Conservation (phyloP, 2,329 filamentous ascomycete genomes). For the Dactylellina parvicollis region DNA sequence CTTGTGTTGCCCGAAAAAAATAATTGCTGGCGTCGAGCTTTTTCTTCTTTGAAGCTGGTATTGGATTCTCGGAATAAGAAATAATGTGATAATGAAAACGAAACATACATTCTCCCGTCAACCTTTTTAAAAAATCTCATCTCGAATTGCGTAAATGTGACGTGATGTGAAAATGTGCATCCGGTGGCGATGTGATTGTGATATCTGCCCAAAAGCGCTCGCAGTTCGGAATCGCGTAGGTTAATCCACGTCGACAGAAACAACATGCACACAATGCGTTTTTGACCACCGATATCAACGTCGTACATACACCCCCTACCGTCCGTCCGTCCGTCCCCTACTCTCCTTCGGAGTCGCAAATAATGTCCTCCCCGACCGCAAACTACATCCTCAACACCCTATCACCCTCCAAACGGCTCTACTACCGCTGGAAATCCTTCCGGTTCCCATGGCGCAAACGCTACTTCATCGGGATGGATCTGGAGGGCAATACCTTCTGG, state of each 20-base stretch:
- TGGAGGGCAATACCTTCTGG: conserved; percentile 75
- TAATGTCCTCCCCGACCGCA: conserved; percentile 13
- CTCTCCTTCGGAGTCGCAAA: not conserved
- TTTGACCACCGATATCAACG: not conserved
- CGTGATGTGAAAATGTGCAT: conserved; percentile 1
- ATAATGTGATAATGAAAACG: conserved; percentile 13
- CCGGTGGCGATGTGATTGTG: conserved; percentile 9
- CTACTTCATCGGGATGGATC: conserved; percentile 66
- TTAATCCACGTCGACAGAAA: not conserved
- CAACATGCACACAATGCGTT: not conserved
- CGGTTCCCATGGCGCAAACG: conserved; percentile 41
- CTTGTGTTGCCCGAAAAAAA: not conserved
- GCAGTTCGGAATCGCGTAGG: conserved; percentile 17
- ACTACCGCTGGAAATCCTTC: conserved; percentile 40
- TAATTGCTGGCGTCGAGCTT: not conserved
- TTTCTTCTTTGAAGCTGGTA: not conserved
- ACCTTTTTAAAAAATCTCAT: not conserved
- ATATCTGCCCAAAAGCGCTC: conserved; percentile 2
- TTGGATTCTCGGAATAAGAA: not conserved
- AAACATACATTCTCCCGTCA: not conserved
- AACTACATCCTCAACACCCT: conserved; percentile 23
- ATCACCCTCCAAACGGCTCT: conserved; percentile 25
- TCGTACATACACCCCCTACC: too few species aligned
- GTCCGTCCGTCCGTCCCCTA: too few species aligned
- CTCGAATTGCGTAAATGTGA: not conserved